Conservation (phyloP, 805 yeast genomes). For the Candida peoriensis region DNA sequence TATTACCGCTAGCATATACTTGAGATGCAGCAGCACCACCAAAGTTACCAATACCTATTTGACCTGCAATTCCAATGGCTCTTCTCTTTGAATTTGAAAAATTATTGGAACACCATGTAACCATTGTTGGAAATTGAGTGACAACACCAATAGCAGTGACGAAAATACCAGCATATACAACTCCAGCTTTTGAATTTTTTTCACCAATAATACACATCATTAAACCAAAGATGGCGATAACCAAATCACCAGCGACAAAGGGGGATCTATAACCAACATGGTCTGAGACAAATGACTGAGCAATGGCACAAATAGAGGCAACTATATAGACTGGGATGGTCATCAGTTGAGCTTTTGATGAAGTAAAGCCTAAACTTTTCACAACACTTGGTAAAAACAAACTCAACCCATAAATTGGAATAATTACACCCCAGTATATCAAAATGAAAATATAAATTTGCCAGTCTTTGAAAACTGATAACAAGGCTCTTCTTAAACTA, state of each 20-base stretch:
- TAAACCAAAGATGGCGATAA: slow-evolving; percentile 30
- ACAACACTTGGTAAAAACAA: slow-evolving; percentile 39
- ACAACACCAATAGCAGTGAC: slow-evolving; percentile 29
- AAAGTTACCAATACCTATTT: slow-evolving; percentile 35
- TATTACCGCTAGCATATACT: slow-evolving; percentile 25
- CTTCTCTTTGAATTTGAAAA: slow-evolving; percentile 32
- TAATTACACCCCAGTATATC: slow-evolving; percentile 26
- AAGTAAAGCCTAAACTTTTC: slow-evolving; percentile 33
- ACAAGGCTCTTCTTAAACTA: slow-evolving; percentile 10
- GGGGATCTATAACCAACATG: slow-evolving; percentile 27
- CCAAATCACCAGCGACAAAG: slow-evolving; percentile 23
- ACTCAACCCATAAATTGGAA: slow-evolving; percentile 33
- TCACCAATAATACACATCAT: slow-evolving; percentile 26
- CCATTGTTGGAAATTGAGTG: slow-evolving; percentile 29
- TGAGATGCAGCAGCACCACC: slow-evolving; percentile 33
- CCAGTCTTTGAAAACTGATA: slow-evolving; percentile 25
- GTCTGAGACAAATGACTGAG: slow-evolving; percentile 26
- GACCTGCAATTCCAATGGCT: slow-evolving; percentile 35
- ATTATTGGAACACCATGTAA: slow-evolving; percentile 35
- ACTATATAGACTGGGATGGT: slow-evolving; percentile 37
- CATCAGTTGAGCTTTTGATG: slow-evolving; percentile 36
- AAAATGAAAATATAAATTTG: slow-evolving; percentile 27
- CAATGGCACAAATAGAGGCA: slow-evolving; percentile 26
- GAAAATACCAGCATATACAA: slow-evolving; percentile 29
- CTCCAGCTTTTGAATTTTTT: slow-evolving; percentile 16